phyloP scores from a whole-genome alignment of 2,329 filamentous ascomycete species.

The Microdochium paspali region DNA sequence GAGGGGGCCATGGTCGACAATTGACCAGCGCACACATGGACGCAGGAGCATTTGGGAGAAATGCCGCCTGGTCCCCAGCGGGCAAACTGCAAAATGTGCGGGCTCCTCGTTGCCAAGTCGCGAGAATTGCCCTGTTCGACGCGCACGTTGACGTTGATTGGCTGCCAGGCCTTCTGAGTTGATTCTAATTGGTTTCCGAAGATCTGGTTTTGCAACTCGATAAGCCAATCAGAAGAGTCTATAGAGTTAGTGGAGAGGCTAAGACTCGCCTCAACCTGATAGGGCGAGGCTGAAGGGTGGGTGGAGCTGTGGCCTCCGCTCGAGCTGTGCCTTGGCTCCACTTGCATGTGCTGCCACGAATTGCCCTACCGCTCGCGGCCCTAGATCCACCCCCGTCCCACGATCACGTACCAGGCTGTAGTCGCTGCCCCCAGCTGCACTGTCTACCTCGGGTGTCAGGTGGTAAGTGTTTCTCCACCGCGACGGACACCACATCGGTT shows the following conservation, averaged over 20 bases:
- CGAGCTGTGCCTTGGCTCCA: not conserved
- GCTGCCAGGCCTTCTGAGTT: not conserved
- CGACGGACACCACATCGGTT: too few species aligned
- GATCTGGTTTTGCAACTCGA: not conserved
- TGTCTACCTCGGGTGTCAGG: too few species aligned
- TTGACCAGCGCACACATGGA: not conserved
- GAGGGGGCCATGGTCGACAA: not conserved
- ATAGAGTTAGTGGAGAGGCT: not conserved
- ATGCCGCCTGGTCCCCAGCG: not conserved
- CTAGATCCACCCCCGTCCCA: not conserved
- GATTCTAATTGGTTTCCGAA: not conserved
- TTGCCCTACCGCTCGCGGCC: not conserved
- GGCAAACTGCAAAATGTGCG: not conserved
- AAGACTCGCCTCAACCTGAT: not conserved
- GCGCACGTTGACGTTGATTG: not conserved
- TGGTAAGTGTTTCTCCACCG: too few species aligned
- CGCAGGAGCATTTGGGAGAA: not conserved
- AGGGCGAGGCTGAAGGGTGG: not conserved
- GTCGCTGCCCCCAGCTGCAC: too few species aligned
- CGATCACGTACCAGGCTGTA: not conserved
- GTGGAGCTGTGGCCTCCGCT: not conserved
- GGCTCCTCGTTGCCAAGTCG: not conserved
- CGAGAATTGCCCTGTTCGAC: not conserved
- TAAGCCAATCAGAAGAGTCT: not conserved
- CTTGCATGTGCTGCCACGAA: not conserved